Evolutionary conservation across 2,329 filamentous ascomycete genomes (phyloP), one percentile per base, ranked within the genome.

Genomic region (Fusarium humuli): DNA sequence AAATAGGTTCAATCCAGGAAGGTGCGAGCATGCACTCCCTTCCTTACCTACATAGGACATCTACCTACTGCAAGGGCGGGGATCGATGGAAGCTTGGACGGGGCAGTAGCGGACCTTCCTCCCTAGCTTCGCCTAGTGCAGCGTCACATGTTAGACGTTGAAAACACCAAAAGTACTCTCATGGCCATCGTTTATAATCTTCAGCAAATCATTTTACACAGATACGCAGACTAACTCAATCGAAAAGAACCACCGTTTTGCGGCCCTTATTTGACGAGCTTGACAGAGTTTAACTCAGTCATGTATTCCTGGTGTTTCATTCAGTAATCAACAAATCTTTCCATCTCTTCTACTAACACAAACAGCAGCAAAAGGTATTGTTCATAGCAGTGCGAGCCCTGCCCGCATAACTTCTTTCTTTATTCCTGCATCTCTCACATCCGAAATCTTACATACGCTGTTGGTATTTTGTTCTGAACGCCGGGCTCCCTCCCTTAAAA

Each of bases 401-500:
- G 58, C 67, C 62, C 52, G 54, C 70, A 46, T 44, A 48, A 37
- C 42, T 54, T 59, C 61, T 49, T 52, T 52, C 55, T 29, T 58
- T 56, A 40, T 44, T 54, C 61, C 53, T 57, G 53, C 55, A 56
- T 34, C 59, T 40, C 40, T 58, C 71, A 65, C 64, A 69, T 65
- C 66, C 57, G 59, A 72, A 74, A 76, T 76, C 72, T 75, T 76
- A 76, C 74, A 76, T 69, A 67, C 63, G 61, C 50, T 54, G 50
- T 58, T 75, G 71, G 65, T 76, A 73, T 75, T 75, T 73, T 76
- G 59, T 68, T 74, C 69, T 75, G 58, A 76, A 76, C 73, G 73
- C 73, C 74, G 54, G 55, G 72, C 72, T 72, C 74, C 71, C 62
- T 62, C 58, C 52, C 32, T 48, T 59, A 49, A 61, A 56, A 58